phyloP scores from a whole-genome alignment of 805 yeast genomes.

The Yarrowia yakushimensis region DNA sequence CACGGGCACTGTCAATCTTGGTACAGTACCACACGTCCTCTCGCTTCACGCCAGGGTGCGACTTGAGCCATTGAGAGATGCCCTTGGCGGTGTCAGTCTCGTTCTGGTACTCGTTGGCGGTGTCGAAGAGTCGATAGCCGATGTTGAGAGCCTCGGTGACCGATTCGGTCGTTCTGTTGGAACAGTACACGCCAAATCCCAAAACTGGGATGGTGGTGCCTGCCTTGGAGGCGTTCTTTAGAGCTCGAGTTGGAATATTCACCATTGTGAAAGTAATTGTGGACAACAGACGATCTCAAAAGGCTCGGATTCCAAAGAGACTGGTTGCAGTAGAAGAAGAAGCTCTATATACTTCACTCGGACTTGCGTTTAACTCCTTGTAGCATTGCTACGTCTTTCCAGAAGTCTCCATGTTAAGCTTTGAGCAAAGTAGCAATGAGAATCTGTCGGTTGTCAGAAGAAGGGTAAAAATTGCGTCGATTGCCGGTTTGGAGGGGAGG shows the following conservation, averaged over 20 bases:
- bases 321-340: neutral
- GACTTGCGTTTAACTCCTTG: neutral
- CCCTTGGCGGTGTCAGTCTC: slow-evolving; percentile 69
- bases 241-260: slow-evolving; percentile 7
- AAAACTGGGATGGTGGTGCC: slow-evolving; percentile 62
- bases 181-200: slow-evolving; percentile 61
- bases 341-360: slow-evolving; percentile 4
- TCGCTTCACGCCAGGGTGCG: slow-evolving; percentile 61
- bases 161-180: slow-evolving; percentile 49
- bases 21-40: slow-evolving; percentile 77
- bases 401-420: neutral
- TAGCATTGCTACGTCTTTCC: neutral
- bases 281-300: too few relatives aligned
- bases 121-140: slow-evolving; percentile 76
- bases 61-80: slow-evolving; percentile 58
- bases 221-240: slow-evolving; percentile 9
- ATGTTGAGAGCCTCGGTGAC: slow-evolving; percentile 79
- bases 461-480: neutral
- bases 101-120: slow-evolving; percentile 70
- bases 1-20: slow-evolving; percentile 76
- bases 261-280: neutral
- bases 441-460: neutral
- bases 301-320: neutral
- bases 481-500: neutral
- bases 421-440: slow-evolving; percentile 3